Conservation (phyloP, 805 yeast genomes). For the Wickerhamomyces kurtzmanii region DNA sequence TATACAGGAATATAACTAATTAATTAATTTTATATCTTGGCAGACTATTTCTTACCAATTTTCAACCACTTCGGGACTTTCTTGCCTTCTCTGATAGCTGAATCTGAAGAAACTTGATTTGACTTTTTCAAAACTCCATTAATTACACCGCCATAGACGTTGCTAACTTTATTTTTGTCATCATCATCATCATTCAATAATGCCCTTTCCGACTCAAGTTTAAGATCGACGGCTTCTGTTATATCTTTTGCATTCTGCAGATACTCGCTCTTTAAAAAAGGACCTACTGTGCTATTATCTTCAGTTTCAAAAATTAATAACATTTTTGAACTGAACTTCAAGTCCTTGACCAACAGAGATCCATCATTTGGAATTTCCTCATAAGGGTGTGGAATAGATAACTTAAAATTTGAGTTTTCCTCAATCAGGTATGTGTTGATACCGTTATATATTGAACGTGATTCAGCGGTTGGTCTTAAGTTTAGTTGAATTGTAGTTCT, state of each 20-base stretch:
- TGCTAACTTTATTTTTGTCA: slow-evolving; percentile 3
- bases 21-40: neutral
- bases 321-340: slow-evolving; percentile 36
- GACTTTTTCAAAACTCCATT: too few species aligned
- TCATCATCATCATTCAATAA: slow-evolving; percentile 2
- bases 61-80: slow-evolving; percentile 31
- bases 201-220: slow-evolving; percentile 7
- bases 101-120: slow-evolving; percentile 1
- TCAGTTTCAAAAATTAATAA: slow-evolving; percentile 26
- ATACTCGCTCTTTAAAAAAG: slow-evolving; percentile 18
- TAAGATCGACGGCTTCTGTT: slow-evolving; percentile 19
- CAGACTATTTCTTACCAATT: slow-evolving; percentile 22
- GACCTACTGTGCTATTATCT: slow-evolving; percentile 10
- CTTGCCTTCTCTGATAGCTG: slow-evolving; percentile 5
- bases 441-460: slow-evolving; percentile 19
- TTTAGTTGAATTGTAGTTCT: slow-evolving; percentile 37
- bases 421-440: slow-evolving; percentile 15
- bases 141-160: slow-evolving; percentile 11
- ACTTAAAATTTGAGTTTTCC: slow-evolving; percentile 21
- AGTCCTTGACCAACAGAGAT: slow-evolving; percentile 23
- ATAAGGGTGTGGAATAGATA: slow-evolving; percentile 41
- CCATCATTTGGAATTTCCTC: slow-evolving; percentile 19
- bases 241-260: slow-evolving; percentile 22
- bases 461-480: slow-evolving; percentile 31
- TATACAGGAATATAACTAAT: too few species aligned